Evolutionary conservation across 495 filamentous ascomycete species (phyloP).

Genomic region (Daldinia bambusicola): DNA sequence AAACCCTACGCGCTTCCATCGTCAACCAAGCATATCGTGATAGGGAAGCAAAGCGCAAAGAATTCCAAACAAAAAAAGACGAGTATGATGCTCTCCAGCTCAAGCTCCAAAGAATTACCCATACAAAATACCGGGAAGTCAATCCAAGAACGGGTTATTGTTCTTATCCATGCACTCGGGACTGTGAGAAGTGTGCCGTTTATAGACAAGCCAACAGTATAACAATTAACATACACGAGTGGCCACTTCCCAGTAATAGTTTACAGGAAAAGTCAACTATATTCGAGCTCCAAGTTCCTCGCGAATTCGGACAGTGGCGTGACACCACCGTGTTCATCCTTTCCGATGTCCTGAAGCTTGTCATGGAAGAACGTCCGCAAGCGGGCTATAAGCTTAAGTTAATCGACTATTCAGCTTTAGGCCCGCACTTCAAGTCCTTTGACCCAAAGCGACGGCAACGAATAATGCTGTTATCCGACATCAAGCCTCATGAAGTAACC

Average conservation of each 20-base stretch:
- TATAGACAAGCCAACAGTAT: constrained; percentile 48
- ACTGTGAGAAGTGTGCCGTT: constrained; percentile 51
- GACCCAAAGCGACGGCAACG: constrained; percentile 1
- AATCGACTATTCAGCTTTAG: neutral
- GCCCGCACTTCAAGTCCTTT: constrained; percentile 4
- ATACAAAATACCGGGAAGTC: constrained; percentile 45
- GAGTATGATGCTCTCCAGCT: constrained; percentile 51
- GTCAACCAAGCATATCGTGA: constrained; percentile 46
- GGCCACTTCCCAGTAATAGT: constrained; percentile 64
- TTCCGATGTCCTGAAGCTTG: constrained; percentile 50
- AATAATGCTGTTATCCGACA: constrained; percentile 54
- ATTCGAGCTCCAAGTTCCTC: constrained; percentile 67
- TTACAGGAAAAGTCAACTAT: constrained; percentile 58
- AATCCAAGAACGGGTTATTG: constrained; percentile 14
- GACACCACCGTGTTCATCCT: constrained; percentile 60
- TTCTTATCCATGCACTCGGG: neutral
- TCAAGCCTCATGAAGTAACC: constrained; percentile 56
- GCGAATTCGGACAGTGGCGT: constrained; percentile 62
- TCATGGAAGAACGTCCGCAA: neutral
- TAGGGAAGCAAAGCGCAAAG: constrained; percentile 53
- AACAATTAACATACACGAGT: constrained; percentile 66
- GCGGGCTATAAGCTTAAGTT: neutral
- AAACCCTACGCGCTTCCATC: constrained; percentile 55
- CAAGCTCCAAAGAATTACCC: constrained; percentile 30
- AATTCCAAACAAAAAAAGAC: constrained; percentile 51